A percentile compares a stretch with the other conserved stretches of the same genome.
Evolutionary conservation across 164 flowering plant species (phyloP).

Genomic region (Piper betle): DNA sequence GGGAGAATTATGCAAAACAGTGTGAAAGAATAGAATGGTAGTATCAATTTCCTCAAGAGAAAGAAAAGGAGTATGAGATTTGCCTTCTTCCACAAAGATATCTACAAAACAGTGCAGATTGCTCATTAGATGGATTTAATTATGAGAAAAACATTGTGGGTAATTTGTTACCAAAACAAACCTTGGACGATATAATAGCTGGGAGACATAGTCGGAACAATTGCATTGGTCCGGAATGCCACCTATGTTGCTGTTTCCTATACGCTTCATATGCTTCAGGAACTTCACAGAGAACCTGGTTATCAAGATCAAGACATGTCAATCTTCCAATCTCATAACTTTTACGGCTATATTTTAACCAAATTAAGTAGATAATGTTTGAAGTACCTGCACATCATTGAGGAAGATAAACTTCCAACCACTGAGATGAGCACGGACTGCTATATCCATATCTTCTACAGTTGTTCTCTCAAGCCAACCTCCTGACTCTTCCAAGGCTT

Average conservation of each 20-base stretch:
- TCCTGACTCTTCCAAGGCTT: conserved; percentile 86
- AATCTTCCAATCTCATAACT: background rate
- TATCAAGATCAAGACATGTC: background rate
- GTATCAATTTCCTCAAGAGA: conserved; percentile 72
- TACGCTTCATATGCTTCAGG: conserved; percentile 98
- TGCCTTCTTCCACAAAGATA: conserved; percentile 69
- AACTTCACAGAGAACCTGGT: conserved; percentile 80
- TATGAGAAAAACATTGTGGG: background rate
- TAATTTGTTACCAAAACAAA: conserved; percentile 5
- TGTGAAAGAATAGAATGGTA: conserved; percentile 94
- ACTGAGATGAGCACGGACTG: conserved; percentile 86
- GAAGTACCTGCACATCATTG: conserved; percentile 84
- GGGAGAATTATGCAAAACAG: conserved; percentile 93
- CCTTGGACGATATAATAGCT: conserved; percentile 61
- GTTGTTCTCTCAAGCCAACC: conserved; percentile 99
- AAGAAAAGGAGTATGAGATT: conserved; percentile 86
- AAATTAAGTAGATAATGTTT: background rate
- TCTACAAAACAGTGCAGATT: conserved; percentile 38
- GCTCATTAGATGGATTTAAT: background rate
- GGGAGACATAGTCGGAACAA: conserved; percentile 86
- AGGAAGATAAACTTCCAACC: conserved; percentile 92
- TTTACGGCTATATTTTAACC: background rate
- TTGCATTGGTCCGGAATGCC: conserved; percentile 99
- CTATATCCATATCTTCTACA: conserved; percentile 98
- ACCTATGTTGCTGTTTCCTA: conserved; percentile 90